phyloP scores from a whole-genome alignment of 202 grass and related monocot genomes.

The Bolboschoenoplectus hybrid region DNA sequence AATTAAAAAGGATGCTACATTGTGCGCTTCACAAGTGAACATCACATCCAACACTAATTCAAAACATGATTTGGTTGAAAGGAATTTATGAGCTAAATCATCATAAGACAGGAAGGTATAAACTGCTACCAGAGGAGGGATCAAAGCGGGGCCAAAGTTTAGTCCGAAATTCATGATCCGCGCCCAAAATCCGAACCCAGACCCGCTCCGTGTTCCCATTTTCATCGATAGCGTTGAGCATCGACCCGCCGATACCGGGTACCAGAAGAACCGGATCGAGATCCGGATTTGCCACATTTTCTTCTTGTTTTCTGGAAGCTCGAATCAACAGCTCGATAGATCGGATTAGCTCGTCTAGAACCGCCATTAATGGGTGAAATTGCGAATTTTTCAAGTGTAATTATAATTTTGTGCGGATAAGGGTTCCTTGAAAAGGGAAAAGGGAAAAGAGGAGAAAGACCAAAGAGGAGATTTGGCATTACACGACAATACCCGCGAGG shows the following conservation, averaged over 20 bases:
- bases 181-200: slow-evolving; percentile 83
- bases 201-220: slow-evolving; percentile 75
- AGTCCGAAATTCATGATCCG: slow-evolving; percentile 79
- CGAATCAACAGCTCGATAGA: slow-evolving; percentile 83
- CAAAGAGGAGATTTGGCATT: not conserved
- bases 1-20: not conserved
- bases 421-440: slow-evolving; percentile 9
- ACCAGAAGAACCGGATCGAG: slow-evolving; percentile 84
- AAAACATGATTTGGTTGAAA: not conserved
- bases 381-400: not conserved
- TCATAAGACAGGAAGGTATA: not conserved
- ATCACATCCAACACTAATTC: no score
- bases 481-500: not conserved
- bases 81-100: not conserved
- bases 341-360: slow-evolving; percentile 75
- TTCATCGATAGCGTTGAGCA: slow-evolving; percentile 79
- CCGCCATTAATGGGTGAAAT: slow-evolving; percentile 47
- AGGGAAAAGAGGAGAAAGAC: not conserved
- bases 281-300: slow-evolving; percentile 51
- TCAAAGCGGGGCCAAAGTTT: slow-evolving; percentile 97
- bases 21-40: not conserved
- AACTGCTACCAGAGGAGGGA: slow-evolving; percentile 60
- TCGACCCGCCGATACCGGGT: slow-evolving; percentile 77
- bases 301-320: slow-evolving; percentile 57
- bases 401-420: slow-evolving; percentile 12